Conservation (phyloP, 139 green algal species). For the Micractinium conductrix region DNA sequence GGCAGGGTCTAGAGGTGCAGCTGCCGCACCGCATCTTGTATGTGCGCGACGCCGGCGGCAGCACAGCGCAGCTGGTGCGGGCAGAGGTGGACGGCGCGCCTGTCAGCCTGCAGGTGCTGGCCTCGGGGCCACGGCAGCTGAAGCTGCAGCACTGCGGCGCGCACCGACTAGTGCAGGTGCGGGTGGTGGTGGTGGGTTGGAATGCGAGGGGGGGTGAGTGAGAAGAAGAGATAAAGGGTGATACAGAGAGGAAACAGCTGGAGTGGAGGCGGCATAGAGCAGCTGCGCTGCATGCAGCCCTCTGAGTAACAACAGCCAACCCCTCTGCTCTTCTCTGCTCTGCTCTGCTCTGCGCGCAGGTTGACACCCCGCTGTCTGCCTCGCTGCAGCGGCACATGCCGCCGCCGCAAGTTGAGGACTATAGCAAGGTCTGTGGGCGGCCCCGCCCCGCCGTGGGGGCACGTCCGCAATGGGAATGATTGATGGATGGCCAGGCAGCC, state of each 20-base stretch:
- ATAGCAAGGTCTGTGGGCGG: not conserved
- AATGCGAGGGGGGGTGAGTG: no score
- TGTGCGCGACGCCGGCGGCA: not conserved
- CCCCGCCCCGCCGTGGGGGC: no score
- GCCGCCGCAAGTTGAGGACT: not conserved
- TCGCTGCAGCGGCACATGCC: conserved; percentile 30
- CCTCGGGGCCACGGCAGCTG: not conserved
- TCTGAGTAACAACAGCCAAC: no score
- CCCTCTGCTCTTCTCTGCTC: not conserved
- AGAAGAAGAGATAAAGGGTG: no score
- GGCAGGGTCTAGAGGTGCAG: conserved; percentile 26
- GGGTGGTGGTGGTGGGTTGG: not conserved
- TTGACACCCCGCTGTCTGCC: conserved; percentile 12
- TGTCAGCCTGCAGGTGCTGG: conserved; percentile 21
- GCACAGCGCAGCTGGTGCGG: conserved; percentile 18
- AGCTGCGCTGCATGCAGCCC: no score
- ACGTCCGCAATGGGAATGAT: not conserved
- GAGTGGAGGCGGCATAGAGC: no score
- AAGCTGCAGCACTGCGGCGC: conserved; percentile 40
- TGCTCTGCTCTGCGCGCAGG: not conserved
- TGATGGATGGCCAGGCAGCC: no score
- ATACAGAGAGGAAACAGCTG: no score
- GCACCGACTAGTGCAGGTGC: conserved; percentile 26
- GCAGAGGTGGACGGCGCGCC: conserved; percentile 21
- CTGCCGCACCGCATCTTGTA: conserved; percentile 38